phyloP scores from a whole-genome alignment of 2,329 filamentous ascomycete genomes.

The Aspergillus terreus region DNA sequence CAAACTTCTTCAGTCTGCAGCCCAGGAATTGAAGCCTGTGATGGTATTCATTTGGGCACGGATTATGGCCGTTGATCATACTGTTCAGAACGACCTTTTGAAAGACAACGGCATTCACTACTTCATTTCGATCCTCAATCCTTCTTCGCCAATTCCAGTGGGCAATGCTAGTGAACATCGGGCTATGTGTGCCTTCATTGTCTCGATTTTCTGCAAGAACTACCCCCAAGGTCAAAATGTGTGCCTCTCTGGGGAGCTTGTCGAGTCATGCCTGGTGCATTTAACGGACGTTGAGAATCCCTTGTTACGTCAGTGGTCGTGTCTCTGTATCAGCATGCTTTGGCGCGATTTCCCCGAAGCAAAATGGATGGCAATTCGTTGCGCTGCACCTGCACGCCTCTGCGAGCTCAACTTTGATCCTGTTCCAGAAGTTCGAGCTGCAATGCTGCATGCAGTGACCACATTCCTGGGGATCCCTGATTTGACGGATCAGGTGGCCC shows the following conservation, averaged over 20 bases:
- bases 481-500: constrained; percentile 82
- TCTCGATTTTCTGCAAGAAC: constrained; percentile 94
- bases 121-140: constrained; percentile 89
- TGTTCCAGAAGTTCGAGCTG: constrained; percentile 86
- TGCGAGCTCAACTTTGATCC: constrained; percentile 78
- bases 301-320: constrained; percentile 89
- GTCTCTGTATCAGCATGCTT: constrained; percentile 89
- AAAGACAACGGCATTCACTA: constrained; percentile 98
- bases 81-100: constrained; percentile 86
- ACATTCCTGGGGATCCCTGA: constrained; percentile 93
- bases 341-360: constrained; percentile 89
- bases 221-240: constrained; percentile 90
- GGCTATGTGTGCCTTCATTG: constrained; percentile 97
- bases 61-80: constrained; percentile 89
- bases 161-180: constrained; percentile 90
- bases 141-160: constrained; percentile 76
- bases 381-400: constrained; percentile 77
- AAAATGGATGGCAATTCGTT: constrained; percentile 92
- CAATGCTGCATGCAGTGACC: constrained; percentile 89
- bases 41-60: constrained; percentile 99
- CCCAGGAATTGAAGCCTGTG: constrained; percentile 89
- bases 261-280: constrained; percentile 81
- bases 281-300: constrained; percentile 83
- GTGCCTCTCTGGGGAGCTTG: constrained; percentile 84
- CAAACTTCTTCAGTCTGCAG: constrained; percentile 91